Percentiles rank a stretch among this genome's conserved stretches.
These are phyloP conservation scores for Daldinia childiae DNA, from an alignment of 495 filamentous ascomycete species.

Conservation along the genomic window DNA sequence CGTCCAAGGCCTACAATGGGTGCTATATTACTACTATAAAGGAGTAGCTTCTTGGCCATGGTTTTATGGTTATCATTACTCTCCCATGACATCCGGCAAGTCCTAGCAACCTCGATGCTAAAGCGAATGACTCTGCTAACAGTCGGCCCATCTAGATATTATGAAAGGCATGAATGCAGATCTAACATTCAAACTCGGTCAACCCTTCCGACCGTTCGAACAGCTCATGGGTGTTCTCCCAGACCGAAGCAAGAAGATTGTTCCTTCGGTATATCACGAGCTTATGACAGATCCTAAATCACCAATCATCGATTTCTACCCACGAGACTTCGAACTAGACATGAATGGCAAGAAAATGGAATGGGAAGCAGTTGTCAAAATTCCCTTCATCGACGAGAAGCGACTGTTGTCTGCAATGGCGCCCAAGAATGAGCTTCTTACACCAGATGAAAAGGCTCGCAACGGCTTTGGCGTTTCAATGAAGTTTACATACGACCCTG, in stretches of 20 bases:
- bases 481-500: slow-evolving; percentile 87
- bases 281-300: slow-evolving; percentile 91
- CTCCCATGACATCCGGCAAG: slow-evolving; percentile 91
- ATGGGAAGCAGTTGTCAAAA: slow-evolving; percentile 99
- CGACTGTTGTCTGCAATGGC: slow-evolving; percentile 86
- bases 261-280: slow-evolving; percentile 85
- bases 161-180: slow-evolving; percentile 86
- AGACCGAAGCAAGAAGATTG: slow-evolving; percentile 95
- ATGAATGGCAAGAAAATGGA: slow-evolving; percentile 99
- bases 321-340: slow-evolving; percentile 95
- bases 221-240: slow-evolving; percentile 99
- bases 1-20: slow-evolving; percentile 97
- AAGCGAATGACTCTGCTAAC: slow-evolving; percentile 14
- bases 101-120: not conserved
- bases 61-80: slow-evolving; percentile 97
- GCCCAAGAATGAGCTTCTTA: slow-evolving; percentile 79
- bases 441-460: slow-evolving; percentile 76
- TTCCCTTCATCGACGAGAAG: slow-evolving; percentile 96
- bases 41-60: slow-evolving; percentile 98
- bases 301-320: slow-evolving; percentile 99
- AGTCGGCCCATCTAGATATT: slow-evolving; percentile 67
- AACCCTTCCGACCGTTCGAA: slow-evolving; percentile 93
- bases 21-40: slow-evolving; percentile 96
- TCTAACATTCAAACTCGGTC: slow-evolving; percentile 90
- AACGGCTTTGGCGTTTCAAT: slow-evolving; percentile 92